phyloP scores from a whole-genome alignment of 441 rosid genomes.

The Croton laevigatus region DNA sequence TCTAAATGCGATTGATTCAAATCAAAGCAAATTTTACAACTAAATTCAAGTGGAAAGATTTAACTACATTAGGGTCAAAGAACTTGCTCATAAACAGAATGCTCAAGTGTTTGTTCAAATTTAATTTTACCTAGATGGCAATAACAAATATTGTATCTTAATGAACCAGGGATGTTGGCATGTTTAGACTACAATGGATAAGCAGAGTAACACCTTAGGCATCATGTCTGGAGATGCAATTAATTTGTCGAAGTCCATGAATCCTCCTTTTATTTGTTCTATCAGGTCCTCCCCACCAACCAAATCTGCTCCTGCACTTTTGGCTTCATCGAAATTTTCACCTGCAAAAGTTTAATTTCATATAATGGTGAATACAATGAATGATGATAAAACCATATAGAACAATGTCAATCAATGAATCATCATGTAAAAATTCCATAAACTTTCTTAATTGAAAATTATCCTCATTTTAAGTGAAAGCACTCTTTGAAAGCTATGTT shows the following conservation, averaged over 20 bases:
- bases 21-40: background rate
- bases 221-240: slow-evolving; percentile 99
- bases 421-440: background rate
- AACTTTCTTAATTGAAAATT: background rate
- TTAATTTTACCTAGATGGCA: background rate
- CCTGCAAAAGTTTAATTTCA: slow-evolving; percentile 45
- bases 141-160: background rate
- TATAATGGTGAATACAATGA: slow-evolving; percentile 4
- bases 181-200: slow-evolving; percentile 15
- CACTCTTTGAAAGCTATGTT: background rate
- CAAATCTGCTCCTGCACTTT: slow-evolving; percentile 95
- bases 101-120: background rate
- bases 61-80: background rate
- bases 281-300: slow-evolving; percentile 97
- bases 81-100: background rate
- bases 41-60: background rate
- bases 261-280: slow-evolving; percentile 87
- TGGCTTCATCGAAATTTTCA: slow-evolving; percentile 97
- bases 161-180: background rate
- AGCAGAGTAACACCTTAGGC: slow-evolving; percentile 75
- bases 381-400: background rate
- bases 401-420: background rate
- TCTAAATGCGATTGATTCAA: background rate
- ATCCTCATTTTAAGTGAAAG: background rate
- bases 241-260: slow-evolving; percentile 97